Evolutionary conservation across 2,329 filamentous ascomycete genomes (phyloP).

Genomic region (Monilinia fructicola): DNA sequence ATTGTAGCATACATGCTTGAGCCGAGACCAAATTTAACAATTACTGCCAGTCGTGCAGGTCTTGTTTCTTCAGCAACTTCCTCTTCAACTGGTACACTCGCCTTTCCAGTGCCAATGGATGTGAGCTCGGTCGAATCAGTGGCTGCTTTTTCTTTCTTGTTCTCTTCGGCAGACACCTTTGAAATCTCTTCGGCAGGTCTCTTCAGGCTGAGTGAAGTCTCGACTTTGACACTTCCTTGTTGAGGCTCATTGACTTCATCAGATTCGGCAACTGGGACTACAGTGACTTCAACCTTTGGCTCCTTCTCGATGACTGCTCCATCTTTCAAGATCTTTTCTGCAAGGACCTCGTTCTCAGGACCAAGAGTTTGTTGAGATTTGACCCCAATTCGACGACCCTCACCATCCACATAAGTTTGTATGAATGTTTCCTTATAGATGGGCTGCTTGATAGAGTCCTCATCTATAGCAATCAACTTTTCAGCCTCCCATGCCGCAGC

Average conservation of each 20-base stretch:
- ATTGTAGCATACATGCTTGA: constrained; percentile 85
- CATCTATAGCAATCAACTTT: constrained; percentile 20
- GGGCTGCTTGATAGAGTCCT: constrained; percentile 27
- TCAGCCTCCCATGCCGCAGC: constrained; percentile 27
- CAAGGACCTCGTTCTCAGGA: constrained; percentile 13
- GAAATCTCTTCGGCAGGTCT: constrained; percentile 27
- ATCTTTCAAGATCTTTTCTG: not conserved
- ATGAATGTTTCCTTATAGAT: constrained; percentile 38
- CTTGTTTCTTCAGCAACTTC: not conserved
- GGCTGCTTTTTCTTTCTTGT: constrained; percentile 5
- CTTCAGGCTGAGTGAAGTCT: constrained; percentile 17
- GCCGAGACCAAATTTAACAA: constrained; percentile 73
- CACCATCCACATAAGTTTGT: constrained; percentile 37
- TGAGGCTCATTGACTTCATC: constrained; percentile 16
- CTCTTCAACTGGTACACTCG: not conserved
- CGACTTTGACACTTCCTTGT: constrained; percentile 21
- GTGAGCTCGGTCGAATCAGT: not conserved
- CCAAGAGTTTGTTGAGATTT: constrained; percentile 25
- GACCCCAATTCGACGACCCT: constrained; percentile 35
- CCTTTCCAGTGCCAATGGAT: constrained; percentile 4
- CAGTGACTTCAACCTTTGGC: not conserved
- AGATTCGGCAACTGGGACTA: constrained; percentile 10
- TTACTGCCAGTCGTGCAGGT: constrained; percentile 58
- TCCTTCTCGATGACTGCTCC: not conserved
- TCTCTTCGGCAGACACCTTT: constrained; percentile 13